These are phyloP conservation scores for Penicillium rolfsii DNA, from an alignment of 2,329 filamentous ascomycete genomes.

Conservation along the genomic window DNA sequence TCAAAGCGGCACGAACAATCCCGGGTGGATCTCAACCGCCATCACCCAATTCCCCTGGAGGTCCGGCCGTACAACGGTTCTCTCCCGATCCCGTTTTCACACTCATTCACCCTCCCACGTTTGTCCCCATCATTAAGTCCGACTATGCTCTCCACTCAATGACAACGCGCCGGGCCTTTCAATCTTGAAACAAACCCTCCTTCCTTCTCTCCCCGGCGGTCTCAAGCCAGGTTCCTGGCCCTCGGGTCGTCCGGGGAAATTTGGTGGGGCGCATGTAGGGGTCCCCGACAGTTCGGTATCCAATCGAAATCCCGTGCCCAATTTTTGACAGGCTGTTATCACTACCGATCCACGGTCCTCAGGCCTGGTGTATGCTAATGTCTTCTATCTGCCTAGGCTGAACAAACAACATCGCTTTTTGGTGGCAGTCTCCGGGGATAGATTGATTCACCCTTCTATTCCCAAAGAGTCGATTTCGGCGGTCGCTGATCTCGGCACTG, in stretches of 20 bases:
- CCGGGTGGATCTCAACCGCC: neutral
- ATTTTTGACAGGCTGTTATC: neutral
- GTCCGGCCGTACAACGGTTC: neutral
- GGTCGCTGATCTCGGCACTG: constrained; percentile 36
- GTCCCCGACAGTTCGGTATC: constrained; percentile 9
- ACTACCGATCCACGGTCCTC: neutral
- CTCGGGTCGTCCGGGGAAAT: neutral
- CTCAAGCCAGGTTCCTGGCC: neutral
- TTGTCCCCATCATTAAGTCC: neutral
- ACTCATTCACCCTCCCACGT: neutral
- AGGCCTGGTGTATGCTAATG: neutral
- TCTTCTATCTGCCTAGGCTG: constrained; percentile 19
- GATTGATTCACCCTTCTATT: constrained; percentile 33
- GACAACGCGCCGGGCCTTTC: neutral
- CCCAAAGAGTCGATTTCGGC: constrained; percentile 19
- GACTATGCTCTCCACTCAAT: neutral
- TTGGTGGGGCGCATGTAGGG: constrained; percentile 3
- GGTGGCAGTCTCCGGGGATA: constrained; percentile 24
- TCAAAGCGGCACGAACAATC: neutral
- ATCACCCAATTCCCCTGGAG: neutral
- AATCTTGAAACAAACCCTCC: neutral
- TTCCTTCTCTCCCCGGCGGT: neutral
- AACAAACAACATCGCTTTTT: constrained; percentile 33
- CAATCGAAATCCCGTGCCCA: constrained; percentile 7
- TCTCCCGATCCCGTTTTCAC: neutral